phyloP scores from a whole-genome alignment of 228 moss, liverwort and hornwort genomes.

The Sphagnum magellanicum region DNA sequence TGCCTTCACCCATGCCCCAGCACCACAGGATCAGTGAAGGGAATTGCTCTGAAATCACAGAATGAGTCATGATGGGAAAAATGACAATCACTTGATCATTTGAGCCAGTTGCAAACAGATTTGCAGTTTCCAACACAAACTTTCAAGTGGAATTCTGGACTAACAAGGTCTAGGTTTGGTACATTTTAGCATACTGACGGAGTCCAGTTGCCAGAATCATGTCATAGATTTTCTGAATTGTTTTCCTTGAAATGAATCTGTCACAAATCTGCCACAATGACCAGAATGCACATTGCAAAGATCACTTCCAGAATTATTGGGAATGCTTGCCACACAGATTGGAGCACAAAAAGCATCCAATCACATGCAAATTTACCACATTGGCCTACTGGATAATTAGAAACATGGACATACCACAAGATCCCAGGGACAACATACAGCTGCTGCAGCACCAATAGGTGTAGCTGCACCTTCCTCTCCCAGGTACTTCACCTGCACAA shows the following conservation, averaged over 20 bases:
- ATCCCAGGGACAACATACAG: slow-evolving; percentile 93
- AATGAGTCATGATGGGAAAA: no score
- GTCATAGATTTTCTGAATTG: slow-evolving; percentile 66
- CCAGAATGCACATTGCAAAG: neutral
- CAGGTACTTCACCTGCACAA: slow-evolving; percentile 72
- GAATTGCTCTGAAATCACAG: no score
- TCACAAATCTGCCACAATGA: slow-evolving; percentile 66
- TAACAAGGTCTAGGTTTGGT: slow-evolving; percentile 2
- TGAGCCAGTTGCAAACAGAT: no score
- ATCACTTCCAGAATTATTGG: no score
- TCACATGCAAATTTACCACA: no score
- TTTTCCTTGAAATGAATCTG: slow-evolving; percentile 60
- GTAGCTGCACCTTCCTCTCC: slow-evolving; percentile 81
- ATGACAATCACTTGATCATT: no score
- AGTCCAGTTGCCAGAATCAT: slow-evolving; percentile 61
- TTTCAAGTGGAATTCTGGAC: no score
- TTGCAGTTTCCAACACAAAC: no score
- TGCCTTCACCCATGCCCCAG: slow-evolving; percentile 33
- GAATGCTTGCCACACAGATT: no score
- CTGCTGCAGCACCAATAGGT: slow-evolving; percentile 73
- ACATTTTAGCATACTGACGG: slow-evolving; percentile 65
- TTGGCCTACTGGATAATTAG: no score
- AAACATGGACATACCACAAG: slow-evolving; percentile 50
- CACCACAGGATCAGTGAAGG: neutral
- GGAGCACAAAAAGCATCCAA: no score